Evolutionary conservation across 2,329 filamentous ascomycete species (phyloP).

Genomic region (Cladorrhinum sp.): DNA sequence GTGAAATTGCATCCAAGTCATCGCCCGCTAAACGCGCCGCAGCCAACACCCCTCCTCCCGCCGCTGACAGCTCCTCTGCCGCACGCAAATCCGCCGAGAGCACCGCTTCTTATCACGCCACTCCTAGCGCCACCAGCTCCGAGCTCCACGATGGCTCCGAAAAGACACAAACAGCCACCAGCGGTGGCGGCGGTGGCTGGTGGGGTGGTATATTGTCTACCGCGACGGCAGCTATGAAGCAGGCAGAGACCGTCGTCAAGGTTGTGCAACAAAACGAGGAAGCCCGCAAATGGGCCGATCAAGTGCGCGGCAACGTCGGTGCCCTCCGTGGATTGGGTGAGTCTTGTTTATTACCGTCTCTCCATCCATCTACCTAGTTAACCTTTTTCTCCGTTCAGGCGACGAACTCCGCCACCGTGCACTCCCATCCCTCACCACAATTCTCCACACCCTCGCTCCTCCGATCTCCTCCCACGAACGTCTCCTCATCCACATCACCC

Average conservation of each 20-base stretch:
- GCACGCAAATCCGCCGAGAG: constrained; percentile 76
- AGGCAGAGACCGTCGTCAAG: constrained; percentile 88
- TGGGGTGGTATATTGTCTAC: constrained; percentile 85
- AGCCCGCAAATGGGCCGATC: constrained; percentile 92
- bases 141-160: constrained; percentile 58
- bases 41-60: constrained; percentile 48
- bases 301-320: constrained; percentile 85
- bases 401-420: constrained; percentile 84
- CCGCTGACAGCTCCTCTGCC: constrained; percentile 40
- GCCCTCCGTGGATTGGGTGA: constrained; percentile 72
- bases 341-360: constrained; percentile 23
- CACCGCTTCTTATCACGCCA: constrained; percentile 66
- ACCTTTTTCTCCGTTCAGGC: constrained; percentile 50
- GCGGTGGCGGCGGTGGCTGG: constrained; percentile 56
- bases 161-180: constrained; percentile 43
- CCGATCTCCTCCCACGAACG: constrained; percentile 97
- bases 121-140: constrained; percentile 63
- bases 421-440: constrained; percentile 89
- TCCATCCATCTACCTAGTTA: constrained; percentile 7
- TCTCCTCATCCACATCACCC: constrained; percentile 93
- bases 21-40: constrained; percentile 51
- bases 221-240: constrained; percentile 81
- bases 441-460: constrained; percentile 91
- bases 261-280: constrained; percentile 97
- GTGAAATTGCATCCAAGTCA: constrained; percentile 46